Conservation (phyloP, 2,329 filamentous ascomycete species). For the Penicillium sp. region DNA sequence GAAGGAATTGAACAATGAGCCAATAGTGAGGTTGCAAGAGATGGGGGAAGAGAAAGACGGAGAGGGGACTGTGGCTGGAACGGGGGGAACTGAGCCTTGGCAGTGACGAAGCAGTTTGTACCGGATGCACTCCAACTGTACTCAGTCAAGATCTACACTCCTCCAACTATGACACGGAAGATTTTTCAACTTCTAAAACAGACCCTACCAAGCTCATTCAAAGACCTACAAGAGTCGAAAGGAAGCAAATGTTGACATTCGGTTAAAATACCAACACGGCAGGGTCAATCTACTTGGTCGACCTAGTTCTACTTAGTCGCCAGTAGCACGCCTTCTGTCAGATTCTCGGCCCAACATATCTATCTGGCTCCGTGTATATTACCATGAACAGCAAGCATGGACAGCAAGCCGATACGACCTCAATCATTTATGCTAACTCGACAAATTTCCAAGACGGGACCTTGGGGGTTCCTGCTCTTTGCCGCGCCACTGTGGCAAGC, state of each 20-base stretch:
- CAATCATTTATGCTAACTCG: too few species aligned
- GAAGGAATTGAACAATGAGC: not conserved
- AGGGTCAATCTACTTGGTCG: not conserved
- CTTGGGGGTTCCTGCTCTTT: not conserved
- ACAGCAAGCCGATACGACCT: too few species aligned
- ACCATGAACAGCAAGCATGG: too few species aligned
- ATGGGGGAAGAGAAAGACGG: conserved; percentile 11
- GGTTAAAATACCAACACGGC: not conserved
- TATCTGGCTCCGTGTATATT: not conserved
- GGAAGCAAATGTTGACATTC: not conserved
- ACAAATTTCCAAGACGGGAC: not conserved
- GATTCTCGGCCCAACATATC: conserved; percentile 2
- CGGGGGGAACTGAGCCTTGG: conserved; percentile 25
- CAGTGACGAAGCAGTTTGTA: conserved; percentile 26
- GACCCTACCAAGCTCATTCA: not conserved
- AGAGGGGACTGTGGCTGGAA: conserved; percentile 26
- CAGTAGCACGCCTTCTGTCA: conserved; percentile 1
- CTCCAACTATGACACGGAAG: not conserved
- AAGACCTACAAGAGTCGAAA: not conserved
- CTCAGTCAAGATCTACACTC: conserved; percentile 5
- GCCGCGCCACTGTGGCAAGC: conserved; percentile 9
- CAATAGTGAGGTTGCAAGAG: conserved; percentile 6
- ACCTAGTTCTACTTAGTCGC: not conserved
- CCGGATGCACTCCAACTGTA: conserved; percentile 3
- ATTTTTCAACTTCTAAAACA: not conserved